Evolutionary conservation across 345 rosid genomes (phyloP).

Genomic region (Aquilaria yunnanensis): DNA sequence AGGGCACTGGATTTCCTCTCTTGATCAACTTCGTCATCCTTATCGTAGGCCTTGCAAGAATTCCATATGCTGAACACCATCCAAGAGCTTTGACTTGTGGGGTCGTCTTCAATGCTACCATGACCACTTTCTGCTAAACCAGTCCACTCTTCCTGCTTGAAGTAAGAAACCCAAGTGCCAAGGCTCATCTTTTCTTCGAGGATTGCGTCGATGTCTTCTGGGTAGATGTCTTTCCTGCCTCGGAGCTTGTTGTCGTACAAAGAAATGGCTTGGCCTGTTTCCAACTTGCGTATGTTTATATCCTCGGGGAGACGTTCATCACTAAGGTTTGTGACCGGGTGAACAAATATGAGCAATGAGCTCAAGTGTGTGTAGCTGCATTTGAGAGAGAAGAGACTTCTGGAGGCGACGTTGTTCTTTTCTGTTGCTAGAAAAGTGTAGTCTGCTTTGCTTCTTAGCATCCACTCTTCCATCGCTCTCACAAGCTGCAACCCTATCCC

Average conservation of each 20-base stretch:
- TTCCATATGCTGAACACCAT: constrained; percentile 52
- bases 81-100: constrained; percentile 32
- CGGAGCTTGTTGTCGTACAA: constrained; percentile 35
- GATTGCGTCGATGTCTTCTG: constrained; percentile 36
- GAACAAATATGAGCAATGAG: constrained; percentile 36
- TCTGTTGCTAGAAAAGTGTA: constrained; percentile 42
- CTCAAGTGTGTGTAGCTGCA: constrained; percentile 22
- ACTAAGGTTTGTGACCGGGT: constrained; percentile 17
- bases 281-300: constrained; percentile 36
- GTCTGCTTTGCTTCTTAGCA: constrained; percentile 36
- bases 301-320: constrained; percentile 11
- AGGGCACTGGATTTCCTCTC: constrained; percentile 21
- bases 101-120: constrained; percentile 10
- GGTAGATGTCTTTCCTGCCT: constrained; percentile 31
- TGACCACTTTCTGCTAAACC: constrained; percentile 2
- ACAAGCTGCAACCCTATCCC: constrained; percentile 54
- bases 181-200: constrained; percentile 39
- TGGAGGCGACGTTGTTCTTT: constrained; percentile 40
- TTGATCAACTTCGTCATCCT: constrained; percentile 1
- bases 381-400: constrained; percentile 39
- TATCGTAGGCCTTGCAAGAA: constrained; percentile 37
- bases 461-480: constrained; percentile 47
- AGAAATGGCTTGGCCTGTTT: constrained; percentile 36
- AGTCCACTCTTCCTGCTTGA: constrained; percentile 31
- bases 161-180: constrained; percentile 55